phyloP scores from a whole-genome alignment of 306 rosid species.

The Cajanus cajan region DNA sequence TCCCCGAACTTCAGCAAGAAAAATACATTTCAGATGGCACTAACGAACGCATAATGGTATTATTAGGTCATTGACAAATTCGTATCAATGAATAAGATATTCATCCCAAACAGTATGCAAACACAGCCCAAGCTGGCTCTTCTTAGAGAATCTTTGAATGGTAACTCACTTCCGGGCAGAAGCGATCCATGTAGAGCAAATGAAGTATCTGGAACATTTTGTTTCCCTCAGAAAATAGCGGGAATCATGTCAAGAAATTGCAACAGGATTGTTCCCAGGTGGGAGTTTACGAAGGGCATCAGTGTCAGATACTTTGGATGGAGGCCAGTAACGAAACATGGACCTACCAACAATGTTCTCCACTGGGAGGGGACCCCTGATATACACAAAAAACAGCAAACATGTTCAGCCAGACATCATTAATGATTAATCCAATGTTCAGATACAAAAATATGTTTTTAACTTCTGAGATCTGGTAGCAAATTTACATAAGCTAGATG shows the following conservation, averaged over 20 bases:
- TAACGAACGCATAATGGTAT: conserved; percentile 13
- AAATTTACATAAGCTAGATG: conserved; percentile 35
- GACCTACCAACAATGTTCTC: conserved; percentile 92
- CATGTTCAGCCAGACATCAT: conserved; percentile 14
- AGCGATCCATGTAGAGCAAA: conserved; percentile 28
- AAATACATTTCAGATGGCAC: conserved; percentile 21
- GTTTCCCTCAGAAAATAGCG: conserved; percentile 17
- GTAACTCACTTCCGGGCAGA: conserved; percentile 32
- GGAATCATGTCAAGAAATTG: conserved; percentile 56
- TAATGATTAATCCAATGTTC: neutral
- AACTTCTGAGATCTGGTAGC: neutral
- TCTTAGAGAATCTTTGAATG: conserved; percentile 31
- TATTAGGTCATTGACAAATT: conserved; percentile 43
- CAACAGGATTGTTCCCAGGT: conserved; percentile 39
- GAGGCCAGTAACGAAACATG: conserved; percentile 93
- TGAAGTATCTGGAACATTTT: conserved; percentile 29
- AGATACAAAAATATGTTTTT: neutral
- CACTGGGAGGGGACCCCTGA: conserved; percentile 96
- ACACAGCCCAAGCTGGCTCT: conserved; percentile 18
- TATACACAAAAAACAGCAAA: conserved; percentile 23
- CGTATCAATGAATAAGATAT: conserved; percentile 37
- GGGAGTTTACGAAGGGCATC: conserved; percentile 35
- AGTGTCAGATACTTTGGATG: conserved; percentile 60
- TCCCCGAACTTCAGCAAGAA: neutral
- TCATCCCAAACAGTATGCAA: conserved; percentile 31